These are phyloP conservation scores for Citeromyces hawaiiensis DNA, from an alignment of 1,139 yeast species.

Conservation along the genomic window DNA sequence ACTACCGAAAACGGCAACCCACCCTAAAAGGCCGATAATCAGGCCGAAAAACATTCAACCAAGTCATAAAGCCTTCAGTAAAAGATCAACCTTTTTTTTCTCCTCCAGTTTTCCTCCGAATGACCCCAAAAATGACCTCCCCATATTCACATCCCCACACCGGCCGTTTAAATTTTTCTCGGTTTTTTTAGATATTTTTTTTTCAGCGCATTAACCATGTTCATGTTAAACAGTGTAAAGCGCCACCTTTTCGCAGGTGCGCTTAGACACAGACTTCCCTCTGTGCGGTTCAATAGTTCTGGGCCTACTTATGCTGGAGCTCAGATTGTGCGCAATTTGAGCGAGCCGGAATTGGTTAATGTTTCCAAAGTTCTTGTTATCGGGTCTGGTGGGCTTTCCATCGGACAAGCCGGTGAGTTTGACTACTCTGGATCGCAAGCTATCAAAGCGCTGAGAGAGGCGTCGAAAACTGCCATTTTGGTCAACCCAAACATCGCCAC, in stretches of 20 bases:
- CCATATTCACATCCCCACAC: background rate
- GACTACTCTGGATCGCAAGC: constrained; percentile 93
- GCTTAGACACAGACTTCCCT: background rate
- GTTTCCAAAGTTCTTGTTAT: constrained; percentile 83
- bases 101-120: background rate
- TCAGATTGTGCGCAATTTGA: constrained; percentile 31
- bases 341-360: constrained; percentile 55
- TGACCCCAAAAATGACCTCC: no score
- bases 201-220: background rate
- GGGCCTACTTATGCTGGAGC: constrained; percentile 40
- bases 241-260: constrained; percentile 1
- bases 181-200: background rate
- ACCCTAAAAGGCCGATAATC: background rate
- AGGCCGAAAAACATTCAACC: background rate
- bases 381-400: constrained; percentile 97
- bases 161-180: background rate
- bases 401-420: constrained; percentile 99
- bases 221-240: background rate
- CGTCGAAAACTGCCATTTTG: constrained; percentile 70
- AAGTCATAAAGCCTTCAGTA: background rate
- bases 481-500: constrained; percentile 97
- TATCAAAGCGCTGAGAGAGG: constrained; percentile 85
- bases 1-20: background rate
- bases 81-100: background rate
- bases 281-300: constrained; percentile 3